A percentile compares a stretch with the other conserved stretches of the same genome.
Evolutionary conservation across 495 filamentous ascomycete species (phyloP).

Genomic region (Hypoxylon lienhwacheense): DNA sequence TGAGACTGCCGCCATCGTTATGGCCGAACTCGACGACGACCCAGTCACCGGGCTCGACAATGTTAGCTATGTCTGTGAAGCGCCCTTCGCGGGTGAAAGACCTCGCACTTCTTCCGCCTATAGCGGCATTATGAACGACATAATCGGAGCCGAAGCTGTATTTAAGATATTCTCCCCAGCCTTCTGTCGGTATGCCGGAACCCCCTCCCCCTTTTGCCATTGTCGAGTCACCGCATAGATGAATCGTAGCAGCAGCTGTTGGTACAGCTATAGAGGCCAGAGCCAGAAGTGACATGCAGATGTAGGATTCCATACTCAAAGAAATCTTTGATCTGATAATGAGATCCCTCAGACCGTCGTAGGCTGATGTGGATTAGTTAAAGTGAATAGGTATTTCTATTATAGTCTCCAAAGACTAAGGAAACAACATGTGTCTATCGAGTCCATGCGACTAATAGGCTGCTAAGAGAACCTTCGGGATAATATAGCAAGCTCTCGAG

Average conservation of each 20-base stretch:
- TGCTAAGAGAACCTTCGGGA: too few relatives aligned
- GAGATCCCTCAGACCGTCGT: not conserved
- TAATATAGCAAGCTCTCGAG: too few relatives aligned
- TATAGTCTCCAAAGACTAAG: too few relatives aligned
- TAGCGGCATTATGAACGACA: conserved; percentile 46
- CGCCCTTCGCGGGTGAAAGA: conserved; percentile 52
- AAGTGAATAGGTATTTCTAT: too few relatives aligned
- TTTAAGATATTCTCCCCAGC: conserved; percentile 45
- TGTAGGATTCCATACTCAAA: conserved; percentile 10
- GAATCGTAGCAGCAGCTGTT: conserved; percentile 40
- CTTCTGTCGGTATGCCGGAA: conserved; percentile 38
- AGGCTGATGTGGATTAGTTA: not conserved
- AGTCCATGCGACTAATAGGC: too few relatives aligned
- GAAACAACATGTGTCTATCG: too few relatives aligned
- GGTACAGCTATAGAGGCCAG: conserved; percentile 12
- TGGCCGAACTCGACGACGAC: conserved; percentile 56
- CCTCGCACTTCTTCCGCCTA: conserved; percentile 49
- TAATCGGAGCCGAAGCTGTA: conserved; percentile 39
- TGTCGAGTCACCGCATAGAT: conserved; percentile 58
- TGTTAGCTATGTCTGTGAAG: conserved; percentile 41
- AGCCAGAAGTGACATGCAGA: conserved; percentile 9
- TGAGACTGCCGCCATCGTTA: conserved; percentile 48
- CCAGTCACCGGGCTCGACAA: conserved; percentile 46
- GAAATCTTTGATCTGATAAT: not conserved
- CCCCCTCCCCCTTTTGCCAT: conserved; percentile 52